Conservation (phyloP, 345 rosid species). For the Heritiera littoralis region DNA sequence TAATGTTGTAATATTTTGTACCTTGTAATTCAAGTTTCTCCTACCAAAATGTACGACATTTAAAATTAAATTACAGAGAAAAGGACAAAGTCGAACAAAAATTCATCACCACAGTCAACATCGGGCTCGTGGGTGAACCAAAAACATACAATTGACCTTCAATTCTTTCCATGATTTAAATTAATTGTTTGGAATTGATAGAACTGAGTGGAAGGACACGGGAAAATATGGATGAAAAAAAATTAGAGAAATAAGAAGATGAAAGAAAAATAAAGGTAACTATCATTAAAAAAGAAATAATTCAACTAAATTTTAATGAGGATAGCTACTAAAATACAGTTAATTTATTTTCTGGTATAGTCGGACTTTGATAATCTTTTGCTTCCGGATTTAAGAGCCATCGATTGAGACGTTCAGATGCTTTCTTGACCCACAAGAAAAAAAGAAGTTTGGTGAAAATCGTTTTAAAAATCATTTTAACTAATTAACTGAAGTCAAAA, state of each 20-base stretch:
- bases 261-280: background rate
- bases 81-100: no score
- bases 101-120: no score
- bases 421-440: constrained; percentile 2
- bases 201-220: background rate
- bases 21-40: no score
- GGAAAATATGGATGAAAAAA: background rate
- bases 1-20: no score
- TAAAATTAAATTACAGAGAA: no score
- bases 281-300: no score
- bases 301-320: background rate
- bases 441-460: no score
- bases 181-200: no score
- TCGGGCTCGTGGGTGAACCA: no score
- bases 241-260: background rate
- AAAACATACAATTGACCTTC: no score
- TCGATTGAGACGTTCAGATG: constrained; percentile 26
- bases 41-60: no score
- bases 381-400: constrained; percentile 14
- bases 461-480: background rate
- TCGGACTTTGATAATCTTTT: background rate
- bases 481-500: background rate
- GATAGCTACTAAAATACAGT: background rate
- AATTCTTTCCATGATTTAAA: no score
- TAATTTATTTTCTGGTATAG: background rate